A percentile compares a stretch with the other conserved stretches of the same genome.
phyloP scores from a whole-genome alignment of 768 basidiomycete species.

The Kwoniella pini region DNA sequence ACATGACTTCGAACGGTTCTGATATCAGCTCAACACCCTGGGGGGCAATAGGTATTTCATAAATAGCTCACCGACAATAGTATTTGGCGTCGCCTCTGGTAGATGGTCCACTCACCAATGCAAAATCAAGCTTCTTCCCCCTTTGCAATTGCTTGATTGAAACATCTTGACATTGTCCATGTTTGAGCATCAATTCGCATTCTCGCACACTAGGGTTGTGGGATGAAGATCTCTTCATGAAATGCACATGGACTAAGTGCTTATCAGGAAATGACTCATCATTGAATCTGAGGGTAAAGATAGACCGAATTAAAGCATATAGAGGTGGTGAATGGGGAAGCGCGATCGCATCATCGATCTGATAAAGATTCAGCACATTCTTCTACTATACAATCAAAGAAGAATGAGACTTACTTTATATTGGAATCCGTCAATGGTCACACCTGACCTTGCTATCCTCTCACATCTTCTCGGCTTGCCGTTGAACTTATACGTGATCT shows the following conservation, averaged over 20 bases:
- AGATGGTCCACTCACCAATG: background rate
- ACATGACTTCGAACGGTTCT: background rate
- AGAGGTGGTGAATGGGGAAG: background rate
- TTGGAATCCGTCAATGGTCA: too few relatives aligned
- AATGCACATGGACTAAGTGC: conserved; percentile 19
- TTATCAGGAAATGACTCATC: background rate
- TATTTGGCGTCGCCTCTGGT: background rate
- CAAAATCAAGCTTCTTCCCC: conserved; percentile 13
- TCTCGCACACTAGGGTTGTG: background rate
- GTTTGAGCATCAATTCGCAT: conserved; percentile 20
- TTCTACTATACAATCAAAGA: too few relatives aligned
- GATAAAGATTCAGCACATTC: too few relatives aligned
- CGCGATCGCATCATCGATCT: conserved; percentile 10
- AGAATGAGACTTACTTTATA: too few relatives aligned
- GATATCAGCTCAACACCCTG: background rate
- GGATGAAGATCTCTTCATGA: background rate
- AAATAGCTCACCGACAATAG: conserved; percentile 12
- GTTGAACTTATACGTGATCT: too few relatives aligned
- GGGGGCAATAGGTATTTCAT: background rate
- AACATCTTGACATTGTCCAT: conserved; percentile 25
- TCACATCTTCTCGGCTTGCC: too few relatives aligned
- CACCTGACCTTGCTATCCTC: too few relatives aligned
- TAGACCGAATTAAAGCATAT: conserved; percentile 8
- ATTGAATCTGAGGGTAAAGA: conserved; percentile 6
- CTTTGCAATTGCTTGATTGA: background rate